A percentile compares a stretch with the other conserved stretches of the same genome.
Evolutionary conservation across 352 stramenopile species (phyloP).

Genomic region (Phytophthora sp.): DNA sequence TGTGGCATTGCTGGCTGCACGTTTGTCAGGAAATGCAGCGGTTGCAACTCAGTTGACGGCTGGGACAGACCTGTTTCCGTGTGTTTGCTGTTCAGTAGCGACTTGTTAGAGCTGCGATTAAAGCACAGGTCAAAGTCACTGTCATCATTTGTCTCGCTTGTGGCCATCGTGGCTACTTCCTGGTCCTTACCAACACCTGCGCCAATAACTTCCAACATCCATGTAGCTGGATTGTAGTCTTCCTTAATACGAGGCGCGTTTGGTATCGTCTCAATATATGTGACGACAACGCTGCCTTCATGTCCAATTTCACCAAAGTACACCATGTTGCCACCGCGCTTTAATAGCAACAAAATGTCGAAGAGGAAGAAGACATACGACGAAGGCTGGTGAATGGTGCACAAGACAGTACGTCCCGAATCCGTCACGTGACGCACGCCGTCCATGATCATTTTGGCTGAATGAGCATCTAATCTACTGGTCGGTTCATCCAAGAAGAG

Average conservation of each 20-base stretch:
- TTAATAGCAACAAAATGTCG: constrained; percentile 79
- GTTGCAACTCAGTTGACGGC: too few species aligned
- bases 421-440: constrained; percentile 80
- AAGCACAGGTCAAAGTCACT: constrained; percentile 53
- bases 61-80: constrained; percentile 27
- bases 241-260: constrained; percentile 22
- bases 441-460: constrained; percentile 81
- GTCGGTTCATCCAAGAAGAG: constrained; percentile 84
- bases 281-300: constrained; percentile 32
- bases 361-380: constrained; percentile 88
- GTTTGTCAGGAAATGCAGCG: constrained; percentile 25
- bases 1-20: constrained; percentile 27
- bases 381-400: constrained; percentile 93
- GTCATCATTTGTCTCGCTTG: too few species aligned
- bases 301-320: constrained; percentile 42
- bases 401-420: constrained; percentile 75
- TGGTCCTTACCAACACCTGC: constrained; percentile 76
- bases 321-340: constrained; percentile 47
- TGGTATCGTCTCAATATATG: constrained; percentile 30
- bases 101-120: too few species aligned
- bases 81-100: constrained; percentile 13
- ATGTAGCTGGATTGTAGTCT: constrained; percentile 43
- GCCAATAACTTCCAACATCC: constrained; percentile 34
- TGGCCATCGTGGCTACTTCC: constrained; percentile 54
- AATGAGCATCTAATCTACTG: constrained; percentile 78